These are phyloP conservation scores for Hypoxylon sp. DNA, from an alignment of 2,329 filamentous ascomycete genomes.

Conservation along the genomic window DNA sequence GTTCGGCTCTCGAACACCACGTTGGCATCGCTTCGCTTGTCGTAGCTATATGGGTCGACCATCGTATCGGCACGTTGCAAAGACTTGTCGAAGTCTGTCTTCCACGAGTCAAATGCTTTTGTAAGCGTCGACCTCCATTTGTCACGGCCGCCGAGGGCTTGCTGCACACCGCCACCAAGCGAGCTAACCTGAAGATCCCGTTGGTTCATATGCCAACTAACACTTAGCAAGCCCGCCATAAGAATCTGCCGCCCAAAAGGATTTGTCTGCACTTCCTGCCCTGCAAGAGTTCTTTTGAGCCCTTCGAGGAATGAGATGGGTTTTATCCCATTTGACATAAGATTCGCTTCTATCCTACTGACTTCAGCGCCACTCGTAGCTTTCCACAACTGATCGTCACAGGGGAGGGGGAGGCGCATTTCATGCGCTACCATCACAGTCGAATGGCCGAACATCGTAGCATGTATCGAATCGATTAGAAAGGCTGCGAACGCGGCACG, in stretches of 20 bases:
- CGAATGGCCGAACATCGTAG: conserved; percentile 97
- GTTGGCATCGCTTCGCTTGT: conserved; percentile 74
- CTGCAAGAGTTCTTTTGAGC: conserved; percentile 88
- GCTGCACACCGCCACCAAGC: conserved; percentile 78
- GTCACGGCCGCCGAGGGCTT: conserved; percentile 86
- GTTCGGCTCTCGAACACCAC: conserved; percentile 87
- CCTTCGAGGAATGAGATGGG: conserved; percentile 91
- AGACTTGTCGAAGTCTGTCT: conserved; percentile 88
- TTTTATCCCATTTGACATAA: conserved; percentile 85
- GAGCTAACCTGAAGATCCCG: conserved; percentile 93
- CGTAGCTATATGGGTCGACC: conserved; percentile 69
- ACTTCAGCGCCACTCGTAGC: conserved; percentile 91
- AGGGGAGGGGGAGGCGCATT: conserved; percentile 90
- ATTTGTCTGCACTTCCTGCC: conserved; percentile 89
- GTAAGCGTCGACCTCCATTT: conserved; percentile 92
- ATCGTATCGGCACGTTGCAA: conserved; percentile 72
- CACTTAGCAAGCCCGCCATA: conserved; percentile 93
- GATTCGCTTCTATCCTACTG: conserved; percentile 82
- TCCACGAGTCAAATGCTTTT: conserved; percentile 94
- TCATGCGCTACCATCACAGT: conserved; percentile 98
- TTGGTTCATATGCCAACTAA: conserved; percentile 98
- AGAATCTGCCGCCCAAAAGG: conserved; percentile 93
- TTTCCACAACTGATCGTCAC: conserved; percentile 93
- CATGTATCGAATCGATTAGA: conserved; percentile 94
- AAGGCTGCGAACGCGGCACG: conserved; percentile 95